Conservation (phyloP, 805 yeast genomes). For the Kluyveromyces nonfermentans region DNA sequence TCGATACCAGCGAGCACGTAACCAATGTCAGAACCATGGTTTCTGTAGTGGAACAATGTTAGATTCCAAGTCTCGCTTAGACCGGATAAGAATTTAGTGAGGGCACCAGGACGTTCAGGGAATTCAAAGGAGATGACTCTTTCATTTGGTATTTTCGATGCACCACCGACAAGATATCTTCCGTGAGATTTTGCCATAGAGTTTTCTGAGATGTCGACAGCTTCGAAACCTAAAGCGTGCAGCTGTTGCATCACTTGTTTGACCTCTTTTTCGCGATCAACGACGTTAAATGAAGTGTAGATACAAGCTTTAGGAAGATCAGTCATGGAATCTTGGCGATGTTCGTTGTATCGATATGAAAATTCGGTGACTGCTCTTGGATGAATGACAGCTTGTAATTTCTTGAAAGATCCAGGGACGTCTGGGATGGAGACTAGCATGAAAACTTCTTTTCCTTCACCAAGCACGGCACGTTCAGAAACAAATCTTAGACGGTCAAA, state of each 20-base stretch:
- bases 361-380: conserved; percentile 94
- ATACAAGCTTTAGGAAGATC: conserved; percentile 56
- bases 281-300: conserved; percentile 80
- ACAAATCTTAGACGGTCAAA: conserved; percentile 94
- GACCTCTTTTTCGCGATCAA: conserved; percentile 66
- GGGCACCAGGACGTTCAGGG: conserved; percentile 96
- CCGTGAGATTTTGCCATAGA: conserved; percentile 96
- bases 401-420: conserved; percentile 78
- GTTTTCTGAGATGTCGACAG: conserved; percentile 79
- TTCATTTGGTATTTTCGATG: conserved; percentile 63
- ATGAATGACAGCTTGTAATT: conserved; percentile 64
- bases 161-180: conserved; percentile 92
- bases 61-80: conserved; percentile 81
- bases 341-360: conserved; percentile 65
- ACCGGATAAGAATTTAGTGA: conserved; percentile 65
- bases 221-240: conserved; percentile 56
- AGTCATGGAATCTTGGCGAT: conserved; percentile 27
- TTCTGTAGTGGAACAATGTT: conserved; percentile 91
- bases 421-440: conserved; percentile 88
- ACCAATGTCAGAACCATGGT: conserved; percentile 93
- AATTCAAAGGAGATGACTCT: conserved; percentile 78
- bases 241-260: conserved; percentile 51
- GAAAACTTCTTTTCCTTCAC: conserved; percentile 95
- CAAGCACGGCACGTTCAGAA: conserved; percentile 94
- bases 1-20: conserved; percentile 85